Evolutionary conservation across 352 stramenopile species (phyloP).

Genomic region (Globisporangium acanthophoron): DNA sequence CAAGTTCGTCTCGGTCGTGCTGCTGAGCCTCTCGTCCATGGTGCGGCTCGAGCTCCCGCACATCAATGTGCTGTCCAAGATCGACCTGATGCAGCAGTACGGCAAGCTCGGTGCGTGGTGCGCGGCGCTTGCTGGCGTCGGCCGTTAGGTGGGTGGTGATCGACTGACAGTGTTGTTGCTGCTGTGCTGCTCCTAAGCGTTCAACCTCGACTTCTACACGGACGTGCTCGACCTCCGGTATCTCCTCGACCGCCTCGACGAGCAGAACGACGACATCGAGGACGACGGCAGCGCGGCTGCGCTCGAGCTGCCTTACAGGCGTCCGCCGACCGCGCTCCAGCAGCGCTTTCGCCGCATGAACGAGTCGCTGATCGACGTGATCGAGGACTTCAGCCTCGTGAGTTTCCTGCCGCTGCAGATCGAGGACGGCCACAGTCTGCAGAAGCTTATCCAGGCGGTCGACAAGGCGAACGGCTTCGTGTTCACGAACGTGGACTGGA

Average conservation of each 20-base stretch:
- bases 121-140: neutral
- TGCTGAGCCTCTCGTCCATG: constrained; percentile 98
- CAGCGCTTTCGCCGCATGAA: constrained; percentile 79
- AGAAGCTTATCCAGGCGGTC: constrained; percentile 63
- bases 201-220: constrained; percentile 88
- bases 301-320: constrained; percentile 24
- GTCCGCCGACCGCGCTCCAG: constrained; percentile 28
- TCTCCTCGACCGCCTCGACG: constrained; percentile 71
- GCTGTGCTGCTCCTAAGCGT: constrained; percentile 19
- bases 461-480: constrained; percentile 85
- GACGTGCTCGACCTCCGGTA: constrained; percentile 83
- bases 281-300: constrained; percentile 24
- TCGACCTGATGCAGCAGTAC: constrained; percentile 95
- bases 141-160: neutral
- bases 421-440: constrained; percentile 57
- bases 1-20: constrained; percentile 97
- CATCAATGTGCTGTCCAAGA: constrained; percentile 99
- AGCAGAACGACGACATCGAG: constrained; percentile 46
- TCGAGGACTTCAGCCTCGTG: constrained; percentile 86
- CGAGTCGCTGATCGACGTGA: constrained; percentile 78
- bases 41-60: constrained; percentile 96
- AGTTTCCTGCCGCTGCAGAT: constrained; percentile 81
- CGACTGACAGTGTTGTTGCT: constrained; percentile 1
- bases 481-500: constrained; percentile 75
- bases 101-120: constrained; percentile 52